Evolutionary conservation across 1,284 basidiomycete genomes (phyloP).

Genomic region (Sporisorium iseilematis-ciliati): DNA sequence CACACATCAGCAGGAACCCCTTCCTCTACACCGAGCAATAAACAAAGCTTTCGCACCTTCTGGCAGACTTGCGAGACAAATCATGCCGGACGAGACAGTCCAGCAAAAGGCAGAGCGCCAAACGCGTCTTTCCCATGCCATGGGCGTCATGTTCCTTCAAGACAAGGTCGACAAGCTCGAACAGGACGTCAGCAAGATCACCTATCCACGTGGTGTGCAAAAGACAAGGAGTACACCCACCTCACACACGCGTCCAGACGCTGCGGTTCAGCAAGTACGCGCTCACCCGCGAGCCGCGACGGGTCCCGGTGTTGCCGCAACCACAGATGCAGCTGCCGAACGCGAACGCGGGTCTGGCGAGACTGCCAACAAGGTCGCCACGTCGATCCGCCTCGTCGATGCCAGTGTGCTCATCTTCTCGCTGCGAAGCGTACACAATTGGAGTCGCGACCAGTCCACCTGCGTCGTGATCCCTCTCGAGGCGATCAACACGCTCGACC

Average conservation of each 20-base stretch:
- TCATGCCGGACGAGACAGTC: constrained; percentile 29
- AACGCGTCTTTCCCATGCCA: constrained; percentile 52
- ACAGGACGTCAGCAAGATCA: constrained; percentile 45
- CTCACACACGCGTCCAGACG: background rate
- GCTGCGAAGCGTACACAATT: constrained; percentile 81
- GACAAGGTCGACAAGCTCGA: constrained; percentile 60
- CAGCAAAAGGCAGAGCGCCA: constrained; percentile 43
- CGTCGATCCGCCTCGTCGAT: constrained; percentile 74
- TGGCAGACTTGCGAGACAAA: too few species aligned
- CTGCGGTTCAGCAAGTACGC: background rate
- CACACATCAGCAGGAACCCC: constrained; percentile 8
- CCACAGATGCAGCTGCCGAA: background rate
- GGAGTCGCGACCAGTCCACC: constrained; percentile 79
- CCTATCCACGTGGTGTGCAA: constrained; percentile 33
- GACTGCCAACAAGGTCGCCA: background rate
- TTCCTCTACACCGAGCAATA: background rate
- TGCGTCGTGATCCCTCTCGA: constrained; percentile 85
- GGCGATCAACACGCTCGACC: constrained; percentile 90
- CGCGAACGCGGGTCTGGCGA: background rate
- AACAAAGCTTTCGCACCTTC: too few species aligned
- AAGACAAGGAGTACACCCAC: constrained; percentile 25
- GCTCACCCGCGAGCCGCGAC: constrained; percentile 37
- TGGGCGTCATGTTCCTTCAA: constrained; percentile 64
- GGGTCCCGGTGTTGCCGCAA: constrained; percentile 13
- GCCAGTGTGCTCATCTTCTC: constrained; percentile 88